Evolutionary conservation across 306 rosid genomes (phyloP), one percentile per base, ranked within the genome.

Genomic region (Prunus mira): DNA sequence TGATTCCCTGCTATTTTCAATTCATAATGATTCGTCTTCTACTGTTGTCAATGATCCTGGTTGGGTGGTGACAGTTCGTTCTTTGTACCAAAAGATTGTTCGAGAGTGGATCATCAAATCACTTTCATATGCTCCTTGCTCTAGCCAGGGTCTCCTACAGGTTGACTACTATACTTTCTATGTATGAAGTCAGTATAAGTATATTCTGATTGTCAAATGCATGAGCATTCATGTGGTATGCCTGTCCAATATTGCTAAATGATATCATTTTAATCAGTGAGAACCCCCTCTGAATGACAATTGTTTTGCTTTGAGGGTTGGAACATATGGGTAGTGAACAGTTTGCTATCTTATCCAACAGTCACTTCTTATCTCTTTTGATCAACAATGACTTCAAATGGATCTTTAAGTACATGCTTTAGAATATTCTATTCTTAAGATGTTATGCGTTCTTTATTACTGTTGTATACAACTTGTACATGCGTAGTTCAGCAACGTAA

Each of bases 131-230:
- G 92, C 99, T 77, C 97, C 99, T 45, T 92, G 99, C 85, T 90
- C 99, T 79, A 87, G 92, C 97, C 97, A 92, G 86, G 99, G 99
- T 88, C 99, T 95, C 82, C 89, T 95, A 62, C 97, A 95, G 97
- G 99, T 95, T 87, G 78, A 77, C 62, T 34, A 76, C 75, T 80
- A 41, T 32, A 81, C 80, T 74, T 56, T 62, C 73, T 54, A 30
- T 75, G 79, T 52, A 34, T 79, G 18, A 60, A 75, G 76, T 22
- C 20, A 32, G 72, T 71, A 74, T 78, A 30, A 76, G 55, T 67
- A 76, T 71, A 60, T 28, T 52, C 61, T 51, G 6, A 68, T 32
- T 54, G 64, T 52, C 51, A 27, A 67, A 32, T 73, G 43, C 38
- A 45, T 52, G 45, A 46, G 41, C 52, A 34, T 47, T 57, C 51